These are phyloP conservation scores for Magnolia kwangsiensis DNA, from an alignment of 164 flowering plant genomes.

Conservation along the genomic window DNA sequence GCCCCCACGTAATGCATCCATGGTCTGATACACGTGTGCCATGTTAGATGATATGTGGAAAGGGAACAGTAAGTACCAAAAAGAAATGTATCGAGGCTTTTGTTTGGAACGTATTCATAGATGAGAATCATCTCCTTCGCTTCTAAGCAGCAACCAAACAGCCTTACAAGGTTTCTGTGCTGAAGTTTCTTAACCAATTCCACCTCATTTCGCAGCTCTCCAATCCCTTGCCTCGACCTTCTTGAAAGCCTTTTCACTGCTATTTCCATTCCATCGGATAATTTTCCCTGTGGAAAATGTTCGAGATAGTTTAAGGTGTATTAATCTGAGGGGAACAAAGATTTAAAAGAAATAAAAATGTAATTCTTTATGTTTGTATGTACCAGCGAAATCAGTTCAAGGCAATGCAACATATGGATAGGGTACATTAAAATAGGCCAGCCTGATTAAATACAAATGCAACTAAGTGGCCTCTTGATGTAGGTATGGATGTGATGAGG, in stretches of 20 bases:
- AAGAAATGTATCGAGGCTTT: conserved; percentile 36
- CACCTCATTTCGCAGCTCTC: conserved; percentile 35
- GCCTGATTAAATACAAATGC: too few relatives aligned
- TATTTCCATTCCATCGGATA: conserved; percentile 25
- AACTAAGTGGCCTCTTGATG: too few relatives aligned
- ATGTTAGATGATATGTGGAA: neutral
- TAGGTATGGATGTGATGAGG: too few relatives aligned
- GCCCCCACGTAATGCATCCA: too few relatives aligned
- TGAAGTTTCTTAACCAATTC: conserved; percentile 34
- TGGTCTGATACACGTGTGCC: neutral
- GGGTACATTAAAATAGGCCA: too few relatives aligned
- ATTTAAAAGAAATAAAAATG: too few relatives aligned
- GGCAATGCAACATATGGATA: too few relatives aligned
- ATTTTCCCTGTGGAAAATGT: conserved; percentile 23
- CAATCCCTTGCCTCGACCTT: conserved; percentile 21
- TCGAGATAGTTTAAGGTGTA: too few relatives aligned
- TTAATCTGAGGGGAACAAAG: too few relatives aligned
- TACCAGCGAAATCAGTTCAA: too few relatives aligned
- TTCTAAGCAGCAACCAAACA: conserved; percentile 33
- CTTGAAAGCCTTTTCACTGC: conserved; percentile 31
- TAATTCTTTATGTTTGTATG: too few relatives aligned
- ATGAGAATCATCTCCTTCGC: conserved; percentile 35
- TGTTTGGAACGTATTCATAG: conserved; percentile 41
- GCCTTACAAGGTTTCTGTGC: conserved; percentile 40
- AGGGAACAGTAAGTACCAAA: conserved; percentile 25